phyloP scores from a whole-genome alignment of 768 basidiomycete species.

The Rhodotorula sphaerocarpa region DNA sequence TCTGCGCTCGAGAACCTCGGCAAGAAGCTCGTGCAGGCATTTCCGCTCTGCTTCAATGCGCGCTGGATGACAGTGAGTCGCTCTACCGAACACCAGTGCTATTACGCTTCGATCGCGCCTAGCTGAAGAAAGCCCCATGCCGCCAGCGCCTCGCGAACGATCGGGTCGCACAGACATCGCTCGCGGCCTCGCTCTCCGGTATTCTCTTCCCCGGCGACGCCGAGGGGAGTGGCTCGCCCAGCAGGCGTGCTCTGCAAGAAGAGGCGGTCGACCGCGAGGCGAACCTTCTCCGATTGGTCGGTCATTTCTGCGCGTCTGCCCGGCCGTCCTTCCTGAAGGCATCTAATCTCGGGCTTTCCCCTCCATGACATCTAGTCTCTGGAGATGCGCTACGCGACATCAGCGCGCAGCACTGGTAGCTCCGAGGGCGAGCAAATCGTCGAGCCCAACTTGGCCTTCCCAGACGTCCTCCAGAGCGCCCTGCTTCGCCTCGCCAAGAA shows the following conservation, averaged over 20 bases:
- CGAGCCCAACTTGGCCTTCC: neutral
- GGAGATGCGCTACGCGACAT: neutral
- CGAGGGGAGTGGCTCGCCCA: too few species aligned
- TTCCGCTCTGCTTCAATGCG: constrained; percentile 23
- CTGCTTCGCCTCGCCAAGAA: neutral
- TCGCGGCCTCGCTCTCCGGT: constrained; percentile 5
- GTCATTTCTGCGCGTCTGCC: too few species aligned
- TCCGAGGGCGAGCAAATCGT: too few species aligned
- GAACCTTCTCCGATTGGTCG: neutral
- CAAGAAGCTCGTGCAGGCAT: constrained; percentile 3
- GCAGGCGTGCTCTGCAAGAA: neutral
- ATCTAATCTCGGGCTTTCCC: too few species aligned
- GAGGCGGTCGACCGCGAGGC: neutral
- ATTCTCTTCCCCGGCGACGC: constrained; percentile 1
- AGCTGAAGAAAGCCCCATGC: neutral
- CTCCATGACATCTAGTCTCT: neutral
- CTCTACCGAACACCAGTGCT: neutral
- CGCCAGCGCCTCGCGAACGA: constrained; percentile 14
- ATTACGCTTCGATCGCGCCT: too few species aligned
- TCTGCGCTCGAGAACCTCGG: neutral
- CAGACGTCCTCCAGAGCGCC: neutral
- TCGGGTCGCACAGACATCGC: neutral
- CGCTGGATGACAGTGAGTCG: constrained; percentile 11
- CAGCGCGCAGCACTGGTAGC: too few species aligned
- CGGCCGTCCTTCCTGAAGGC: too few species aligned